Evolutionary conservation across 2,329 filamentous ascomycete genomes (phyloP).

Genomic region (Phyllosticta citrichinensis): DNA sequence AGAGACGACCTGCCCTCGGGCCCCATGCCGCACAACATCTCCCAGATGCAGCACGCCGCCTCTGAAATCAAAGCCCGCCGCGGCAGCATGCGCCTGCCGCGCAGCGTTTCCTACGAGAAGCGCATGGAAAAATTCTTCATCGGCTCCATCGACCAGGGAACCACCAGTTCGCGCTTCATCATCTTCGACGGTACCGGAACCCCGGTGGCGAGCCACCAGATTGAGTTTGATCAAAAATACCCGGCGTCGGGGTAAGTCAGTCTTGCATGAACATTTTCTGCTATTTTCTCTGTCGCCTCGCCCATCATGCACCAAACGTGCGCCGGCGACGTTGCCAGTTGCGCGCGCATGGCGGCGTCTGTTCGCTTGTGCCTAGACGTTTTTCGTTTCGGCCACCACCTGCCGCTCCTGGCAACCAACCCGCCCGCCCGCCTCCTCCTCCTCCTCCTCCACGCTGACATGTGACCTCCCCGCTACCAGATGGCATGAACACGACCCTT

Average conservation of each 20-base stretch:
- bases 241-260: constrained; percentile 70
- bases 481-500: constrained; percentile 84
- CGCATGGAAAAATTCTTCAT: constrained; percentile 53
- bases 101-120: constrained; percentile 10
- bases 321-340: background rate
- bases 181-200: constrained; percentile 76
- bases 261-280: constrained; percentile 14
- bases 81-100: constrained; percentile 7
- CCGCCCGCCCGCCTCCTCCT: background rate
- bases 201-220: constrained; percentile 72
- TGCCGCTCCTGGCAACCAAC: background rate
- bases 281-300: background rate
- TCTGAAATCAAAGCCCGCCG: constrained; percentile 8
- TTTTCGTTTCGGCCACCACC: constrained; percentile 1
- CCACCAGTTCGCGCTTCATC: constrained; percentile 79
- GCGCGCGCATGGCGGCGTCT: background rate
- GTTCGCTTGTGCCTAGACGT: background rate
- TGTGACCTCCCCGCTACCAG: constrained; percentile 32
- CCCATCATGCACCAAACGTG: no score
- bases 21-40: background rate
- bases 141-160: constrained; percentile 84
- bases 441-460: background rate
- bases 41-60: constrained; percentile 5
- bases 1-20: background rate
- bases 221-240: constrained; percentile 78